Base-by-base conservation (phyloP, 2,329 filamentous ascomycete species). In the Amylocarpus encephaloides region DNA sequence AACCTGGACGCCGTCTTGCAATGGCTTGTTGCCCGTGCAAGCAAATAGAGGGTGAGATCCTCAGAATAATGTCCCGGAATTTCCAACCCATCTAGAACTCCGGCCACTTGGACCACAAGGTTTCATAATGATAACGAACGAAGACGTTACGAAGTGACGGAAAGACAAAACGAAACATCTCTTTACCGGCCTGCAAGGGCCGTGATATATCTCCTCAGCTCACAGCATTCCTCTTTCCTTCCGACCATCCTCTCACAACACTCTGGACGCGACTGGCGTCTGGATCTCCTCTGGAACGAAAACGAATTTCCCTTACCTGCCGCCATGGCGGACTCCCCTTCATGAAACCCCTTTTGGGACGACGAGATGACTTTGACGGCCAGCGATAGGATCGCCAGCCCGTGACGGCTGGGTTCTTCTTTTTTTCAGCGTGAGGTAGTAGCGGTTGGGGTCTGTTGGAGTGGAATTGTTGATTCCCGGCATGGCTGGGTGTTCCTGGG, bases 1-100 rank as follows among this genome's bases (percentile, higher is more conserved):
- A 98, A 98, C 71, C 82, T 98, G 58, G 92, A 98, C 66, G 93
- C 92, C 6, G 93, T 98, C 46, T 76, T 98, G 63, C 88, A 95
- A 68, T 98, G 93, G 88, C 76, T 98, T 67, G 92, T 98, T 69
- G 92, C 90, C 60, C 86, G 88, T 68, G 85, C 90, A 56, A 88
- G 78, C 66, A 84, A 84, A 71, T 90, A 71, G 80, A 41, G 35
- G 16, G 44, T 33, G 29, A 33, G 26, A 15, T 41, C 38, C 29
- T 43, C 33, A 42, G 12, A 50, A 29, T 46, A 33, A 36, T 13
- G 15, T 49, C 35, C 33, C 30, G 49, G 54, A 50, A 29, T 34
- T 30, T 32, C 22, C 19, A 49, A 15, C 29, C 29, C 18, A 26
- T 35, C 35, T 32, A 26, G 22, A 48, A 38, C 19, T 47, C 34